These are phyloP conservation scores for Phytophthora syringae DNA, from an alignment of 352 stramenopile species.

Conservation along the genomic window DNA sequence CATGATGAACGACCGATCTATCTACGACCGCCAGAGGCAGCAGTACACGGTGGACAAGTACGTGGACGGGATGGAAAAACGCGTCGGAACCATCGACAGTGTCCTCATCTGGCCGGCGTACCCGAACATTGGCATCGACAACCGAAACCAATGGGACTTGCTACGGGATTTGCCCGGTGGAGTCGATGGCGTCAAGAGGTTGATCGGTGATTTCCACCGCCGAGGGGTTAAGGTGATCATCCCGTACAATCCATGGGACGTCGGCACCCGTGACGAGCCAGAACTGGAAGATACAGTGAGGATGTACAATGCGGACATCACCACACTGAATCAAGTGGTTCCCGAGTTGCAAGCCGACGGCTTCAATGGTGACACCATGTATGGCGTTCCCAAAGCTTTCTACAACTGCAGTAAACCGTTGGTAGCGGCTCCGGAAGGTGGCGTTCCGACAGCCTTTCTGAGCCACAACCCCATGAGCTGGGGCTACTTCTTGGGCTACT, in stretches of 20 bases:
- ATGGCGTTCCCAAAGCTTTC: slow-evolving; percentile 80
- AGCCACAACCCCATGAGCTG: slow-evolving; percentile 82
- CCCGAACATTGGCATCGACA: slow-evolving; percentile 84
- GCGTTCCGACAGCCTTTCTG: slow-evolving; percentile 67
- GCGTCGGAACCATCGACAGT: slow-evolving; percentile 72
- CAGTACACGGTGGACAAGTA: slow-evolving; percentile 77
- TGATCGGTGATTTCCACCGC: slow-evolving; percentile 72
- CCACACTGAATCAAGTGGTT: slow-evolving; percentile 51
- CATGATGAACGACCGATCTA: slow-evolving; percentile 80
- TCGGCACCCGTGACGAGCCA: slow-evolving; percentile 61
- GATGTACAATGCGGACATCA: slow-evolving; percentile 82
- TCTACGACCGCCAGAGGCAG: slow-evolving; percentile 73
- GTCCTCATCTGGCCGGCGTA: slow-evolving; percentile 87
- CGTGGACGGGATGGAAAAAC: slow-evolving; percentile 56
- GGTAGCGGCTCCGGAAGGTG: slow-evolving; percentile 67
- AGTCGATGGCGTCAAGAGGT: slow-evolving; percentile 42
- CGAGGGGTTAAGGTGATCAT: slow-evolving; percentile 68
- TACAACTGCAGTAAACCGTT: slow-evolving; percentile 75
- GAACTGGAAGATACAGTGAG: slow-evolving; percentile 60
- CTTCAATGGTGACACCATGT: slow-evolving; percentile 92
- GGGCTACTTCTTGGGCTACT: slow-evolving; percentile 79
- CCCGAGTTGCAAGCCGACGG: slow-evolving; percentile 59
- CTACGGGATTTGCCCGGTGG: slow-evolving; percentile 66
- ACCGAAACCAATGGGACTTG: slow-evolving; percentile 84
- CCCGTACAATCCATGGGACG: slow-evolving; percentile 90